Evolutionary conservation across 352 stramenopile genomes (phyloP).

Genomic region (Pythium rishiriense): DNA sequence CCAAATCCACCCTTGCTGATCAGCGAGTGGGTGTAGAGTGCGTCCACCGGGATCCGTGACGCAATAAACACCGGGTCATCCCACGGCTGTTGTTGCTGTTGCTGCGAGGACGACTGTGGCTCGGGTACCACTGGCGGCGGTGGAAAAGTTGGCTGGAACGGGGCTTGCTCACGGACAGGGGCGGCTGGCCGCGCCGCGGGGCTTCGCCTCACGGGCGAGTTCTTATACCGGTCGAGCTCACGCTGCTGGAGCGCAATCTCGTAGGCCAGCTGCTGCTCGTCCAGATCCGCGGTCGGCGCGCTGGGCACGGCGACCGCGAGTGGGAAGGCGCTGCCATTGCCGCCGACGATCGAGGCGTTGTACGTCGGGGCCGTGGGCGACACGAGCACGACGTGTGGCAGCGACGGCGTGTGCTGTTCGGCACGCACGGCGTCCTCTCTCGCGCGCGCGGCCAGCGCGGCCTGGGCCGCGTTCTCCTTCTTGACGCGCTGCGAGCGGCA

Average conservation of each 20-base stretch:
- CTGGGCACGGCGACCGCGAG: slow-evolving; percentile 9
- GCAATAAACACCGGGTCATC: slow-evolving; percentile 21
- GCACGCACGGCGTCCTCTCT: slow-evolving; percentile 4
- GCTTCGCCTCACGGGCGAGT: background rate
- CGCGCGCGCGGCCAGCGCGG: slow-evolving; percentile 1
- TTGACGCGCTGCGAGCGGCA: slow-evolving; percentile 19
- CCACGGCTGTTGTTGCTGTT: slow-evolving; percentile 10
- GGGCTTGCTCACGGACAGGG: too few species aligned
- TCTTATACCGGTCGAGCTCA: slow-evolving; percentile 11
- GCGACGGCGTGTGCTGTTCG: slow-evolving; percentile 9
- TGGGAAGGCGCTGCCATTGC: background rate
- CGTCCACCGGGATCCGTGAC: slow-evolving; percentile 19
- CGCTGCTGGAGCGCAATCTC: slow-evolving; percentile 14
- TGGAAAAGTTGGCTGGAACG: background rate
- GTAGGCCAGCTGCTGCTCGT: slow-evolving; percentile 6
- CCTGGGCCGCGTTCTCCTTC: slow-evolving; percentile 12
- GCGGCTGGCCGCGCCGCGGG: background rate
- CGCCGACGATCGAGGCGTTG: slow-evolving; percentile 14
- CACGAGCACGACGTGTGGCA: slow-evolving; percentile 8
- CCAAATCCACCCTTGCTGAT: slow-evolving; percentile 26
- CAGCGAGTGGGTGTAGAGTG: slow-evolving; percentile 6
- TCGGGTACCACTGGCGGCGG: background rate
- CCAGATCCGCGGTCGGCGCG: slow-evolving; percentile 13
- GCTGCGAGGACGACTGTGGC: background rate
- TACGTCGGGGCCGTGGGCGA: slow-evolving; percentile 19